Conservation (phyloP, 1,139 yeast genomes). For the Geotrichum histeridarum region DNA sequence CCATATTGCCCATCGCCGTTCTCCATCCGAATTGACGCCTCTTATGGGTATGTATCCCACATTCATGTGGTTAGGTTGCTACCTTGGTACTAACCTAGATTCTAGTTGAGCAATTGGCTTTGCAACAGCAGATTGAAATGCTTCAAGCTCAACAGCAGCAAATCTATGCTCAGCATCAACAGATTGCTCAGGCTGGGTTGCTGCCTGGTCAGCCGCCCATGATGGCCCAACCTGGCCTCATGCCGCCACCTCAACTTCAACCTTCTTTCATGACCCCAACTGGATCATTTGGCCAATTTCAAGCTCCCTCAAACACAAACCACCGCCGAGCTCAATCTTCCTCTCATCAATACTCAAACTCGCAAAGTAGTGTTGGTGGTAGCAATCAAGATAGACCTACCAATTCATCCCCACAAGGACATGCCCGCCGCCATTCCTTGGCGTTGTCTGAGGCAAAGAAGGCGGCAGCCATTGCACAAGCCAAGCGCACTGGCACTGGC, state of each 20-base stretch:
- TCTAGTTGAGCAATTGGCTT: constrained; percentile 74
- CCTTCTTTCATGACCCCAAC: constrained; percentile 28
- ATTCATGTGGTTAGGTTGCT: neutral
- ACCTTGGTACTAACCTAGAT: constrained; percentile 9
- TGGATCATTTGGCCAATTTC: constrained; percentile 33
- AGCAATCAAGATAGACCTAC: constrained; percentile 23
- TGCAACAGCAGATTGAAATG: constrained; percentile 86
- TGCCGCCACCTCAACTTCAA: constrained; percentile 26
- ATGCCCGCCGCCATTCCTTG: constrained; percentile 83
- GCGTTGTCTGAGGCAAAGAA: constrained; percentile 93
- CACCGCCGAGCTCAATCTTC: constrained; percentile 37
- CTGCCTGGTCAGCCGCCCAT: constrained; percentile 23
- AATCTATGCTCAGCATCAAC: constrained; percentile 64
- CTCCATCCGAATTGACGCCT: constrained; percentile 92
- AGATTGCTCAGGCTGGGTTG: constrained; percentile 35
- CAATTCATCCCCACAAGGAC: constrained; percentile 47
- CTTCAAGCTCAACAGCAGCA: constrained; percentile 92
- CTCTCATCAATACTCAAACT: constrained; percentile 13
- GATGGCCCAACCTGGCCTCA: constrained; percentile 23
- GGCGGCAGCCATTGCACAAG: constrained; percentile 91
- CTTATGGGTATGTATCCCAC: constrained; percentile 57
- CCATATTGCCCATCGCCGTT: constrained; percentile 90
- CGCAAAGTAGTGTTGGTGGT: constrained; percentile 25
- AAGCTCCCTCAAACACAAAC: constrained; percentile 20
- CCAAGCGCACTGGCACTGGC: constrained; percentile 38